Evolutionary conservation across 257 asterid genomes (phyloP).

Genomic region (Solanum virginianum): DNA sequence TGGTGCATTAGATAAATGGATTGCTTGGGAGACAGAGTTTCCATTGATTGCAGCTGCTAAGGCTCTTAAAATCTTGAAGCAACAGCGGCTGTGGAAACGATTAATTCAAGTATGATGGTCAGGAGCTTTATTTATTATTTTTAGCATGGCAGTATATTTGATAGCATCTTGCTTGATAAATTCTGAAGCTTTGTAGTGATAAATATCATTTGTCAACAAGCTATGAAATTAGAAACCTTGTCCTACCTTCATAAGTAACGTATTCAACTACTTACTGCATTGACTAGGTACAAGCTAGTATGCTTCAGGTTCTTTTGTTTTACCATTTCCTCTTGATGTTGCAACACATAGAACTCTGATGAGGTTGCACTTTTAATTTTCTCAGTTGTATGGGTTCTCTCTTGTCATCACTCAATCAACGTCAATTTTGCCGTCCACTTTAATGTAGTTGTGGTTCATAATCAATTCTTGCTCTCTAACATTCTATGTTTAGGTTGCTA

Average conservation of each 20-base stretch:
- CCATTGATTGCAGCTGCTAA: conserved; percentile 92
- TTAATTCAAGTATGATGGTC: conserved; percentile 49
- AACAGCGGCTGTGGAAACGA: conserved; percentile 61
- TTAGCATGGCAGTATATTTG: neutral
- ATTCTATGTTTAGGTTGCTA: neutral
- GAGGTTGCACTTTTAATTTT: neutral
- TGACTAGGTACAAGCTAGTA: neutral
- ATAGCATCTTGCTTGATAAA: neutral
- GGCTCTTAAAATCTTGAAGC: conserved; percentile 63
- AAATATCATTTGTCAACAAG: neutral
- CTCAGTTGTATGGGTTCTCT: neutral
- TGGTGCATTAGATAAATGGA: conserved; percentile 70
- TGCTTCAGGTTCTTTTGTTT: neutral
- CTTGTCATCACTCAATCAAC: neutral
- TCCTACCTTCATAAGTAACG: neutral
- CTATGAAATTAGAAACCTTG: neutral
- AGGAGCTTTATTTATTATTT: neutral
- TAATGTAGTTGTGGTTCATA: neutral
- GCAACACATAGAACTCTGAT: neutral
- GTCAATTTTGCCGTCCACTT: neutral
- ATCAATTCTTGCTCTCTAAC: neutral
- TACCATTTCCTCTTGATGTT: neutral
- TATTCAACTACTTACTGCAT: neutral
- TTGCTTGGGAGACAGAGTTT: conserved; percentile 95
- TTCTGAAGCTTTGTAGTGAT: neutral